Evolutionary conservation across 768 basidiomycete genomes (phyloP).

Genomic region (Vishniacozyma victoriae): DNA sequence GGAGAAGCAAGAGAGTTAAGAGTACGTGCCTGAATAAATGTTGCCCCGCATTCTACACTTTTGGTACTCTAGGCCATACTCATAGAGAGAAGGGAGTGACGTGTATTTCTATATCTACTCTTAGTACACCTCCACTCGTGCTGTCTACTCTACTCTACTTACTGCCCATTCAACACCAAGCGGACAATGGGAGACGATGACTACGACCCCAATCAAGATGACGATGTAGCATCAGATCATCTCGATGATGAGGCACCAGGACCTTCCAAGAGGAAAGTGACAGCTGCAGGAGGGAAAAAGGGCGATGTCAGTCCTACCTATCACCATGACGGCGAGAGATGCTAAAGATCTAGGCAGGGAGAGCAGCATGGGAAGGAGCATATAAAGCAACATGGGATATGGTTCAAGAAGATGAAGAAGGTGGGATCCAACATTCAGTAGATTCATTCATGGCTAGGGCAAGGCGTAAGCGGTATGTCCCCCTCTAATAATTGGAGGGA

Average conservation of each 20-base stretch:
- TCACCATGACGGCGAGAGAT: no score
- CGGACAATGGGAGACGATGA: conserved; percentile 18
- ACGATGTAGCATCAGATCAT: not conserved
- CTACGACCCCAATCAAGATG: conserved; percentile 19
- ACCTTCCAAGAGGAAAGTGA: conserved; percentile 11
- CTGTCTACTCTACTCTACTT: no score
- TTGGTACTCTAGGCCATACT: no score
- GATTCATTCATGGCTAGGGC: conserved; percentile 82
- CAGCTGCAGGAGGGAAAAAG: conserved; percentile 10
- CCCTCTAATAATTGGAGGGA: not conserved
- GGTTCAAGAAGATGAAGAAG: conserved; percentile 90
- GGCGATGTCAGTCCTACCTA: conserved; percentile 14
- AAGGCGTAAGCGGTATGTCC: conserved; percentile 66
- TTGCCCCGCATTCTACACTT: no score
- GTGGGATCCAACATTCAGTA: conserved; percentile 83
- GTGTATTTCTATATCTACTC: no score
- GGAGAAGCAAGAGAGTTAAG: no score
- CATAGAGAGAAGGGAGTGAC: no score
- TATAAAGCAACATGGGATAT: conserved; percentile 95
- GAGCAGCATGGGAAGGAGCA: conserved; percentile 90
- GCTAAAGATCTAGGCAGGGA: conserved; percentile 18
- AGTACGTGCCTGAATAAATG: no score
- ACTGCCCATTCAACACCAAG: no score
- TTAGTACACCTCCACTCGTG: no score
- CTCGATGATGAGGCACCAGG: conserved; percentile 22